Base-by-base conservation (phyloP, 768 basidiomycete genomes). In the Auricularia heimuer region DNA sequence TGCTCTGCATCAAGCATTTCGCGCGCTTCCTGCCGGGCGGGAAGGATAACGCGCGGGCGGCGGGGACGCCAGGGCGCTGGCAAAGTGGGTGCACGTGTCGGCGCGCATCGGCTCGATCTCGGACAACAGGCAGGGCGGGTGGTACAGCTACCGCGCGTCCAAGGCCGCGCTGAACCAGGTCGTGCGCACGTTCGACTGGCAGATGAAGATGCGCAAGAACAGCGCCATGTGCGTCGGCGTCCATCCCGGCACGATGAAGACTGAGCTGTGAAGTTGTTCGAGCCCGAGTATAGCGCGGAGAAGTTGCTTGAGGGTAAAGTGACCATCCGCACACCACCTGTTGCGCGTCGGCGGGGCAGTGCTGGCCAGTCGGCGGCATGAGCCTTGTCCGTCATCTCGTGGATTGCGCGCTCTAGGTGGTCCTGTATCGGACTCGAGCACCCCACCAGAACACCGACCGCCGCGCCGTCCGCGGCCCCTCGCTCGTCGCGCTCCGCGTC, bases 161-260 rank as follows among this genome's bases (percentile, higher is more conserved):
- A 86, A 85, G 71, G 81, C 85, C 0, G 84, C 85, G 62, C 79
- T 87, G 61, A 85, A 87, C 68, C 84, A 86, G 68, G 79, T 82
- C n/a, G 71, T 85, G 70, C 82, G 81, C 67, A 85, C 83, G 18
- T 85, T 85, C 68, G 83, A 87, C 71, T 67, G 81, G 61, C 78
- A 85, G 64, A 73, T 86, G 42, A 72, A 80, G 69, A 75, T 78
- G 73, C 79, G 80, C 68, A 78, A 77, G 62, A 74, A 69, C 3
- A 75, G 77, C 35, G 81, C 83, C 21, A 81, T 85, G 58, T 81
- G 79, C 67, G 78, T 85, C 33, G 83, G 82, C 4, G 73, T 85
- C 18, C 84, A 85, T 69, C 85, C 85, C 2, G 84, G 84, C 1
- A 85, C 84, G 0, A 81, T 86, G 45, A 82, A 82, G 73, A 85